Evolutionary conservation across 164 flowering plant species (phyloP), one percentile per base, ranked within the genome.

Genomic region (Kalanchoe fedtschenkoi): DNA sequence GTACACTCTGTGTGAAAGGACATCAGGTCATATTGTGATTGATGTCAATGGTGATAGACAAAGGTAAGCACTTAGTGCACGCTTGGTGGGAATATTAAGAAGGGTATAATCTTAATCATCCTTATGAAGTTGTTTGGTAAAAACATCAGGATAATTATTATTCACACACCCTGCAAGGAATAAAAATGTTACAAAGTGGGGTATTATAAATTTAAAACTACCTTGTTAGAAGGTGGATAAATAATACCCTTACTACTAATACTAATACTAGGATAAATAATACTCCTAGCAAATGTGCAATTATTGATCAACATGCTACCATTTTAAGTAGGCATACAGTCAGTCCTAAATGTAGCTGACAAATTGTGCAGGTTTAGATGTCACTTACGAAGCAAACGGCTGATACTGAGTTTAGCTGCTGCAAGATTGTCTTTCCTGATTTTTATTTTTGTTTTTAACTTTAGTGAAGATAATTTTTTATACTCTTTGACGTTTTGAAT

Each of bases 11-110:
- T 60, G 89, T 28, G 97, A 95, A 72, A 69, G 99, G 72, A 88
- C 99, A 32, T 88, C 99, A 6, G 97, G 97, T 13, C 86, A 91
- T 70, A 89, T 95, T 68, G 80, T 86, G 64, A 79, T 95, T 68
- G 88, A 85, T 69, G 47, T 85, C 61, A 84, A 70, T 46, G 88
- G 88, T 58, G 73, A 85, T 65, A 80, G 70, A 38, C 80, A 74
- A 66, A 85, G 83, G 91, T 85, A 77, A 63, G 32, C 53, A 44
- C 8, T n/a, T 26, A 15, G 34, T 59, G 22, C n/a, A 19, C 6
- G 22, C 17, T n/a, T 39, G 21, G 47, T 42, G 17, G 43, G 38
- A 17, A 22, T 16, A n/a, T 35, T 0, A 30, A 51, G 62, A 5
- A 21, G 57, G 14, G 10, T 53, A 21, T 21, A 13, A n/a, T 5